A percentile compares a stretch with the other conserved stretches of the same genome.
Evolutionary conservation across 768 basidiomycete genomes (phyloP).

Genomic region (Tricholoma hemisulphureum): DNA sequence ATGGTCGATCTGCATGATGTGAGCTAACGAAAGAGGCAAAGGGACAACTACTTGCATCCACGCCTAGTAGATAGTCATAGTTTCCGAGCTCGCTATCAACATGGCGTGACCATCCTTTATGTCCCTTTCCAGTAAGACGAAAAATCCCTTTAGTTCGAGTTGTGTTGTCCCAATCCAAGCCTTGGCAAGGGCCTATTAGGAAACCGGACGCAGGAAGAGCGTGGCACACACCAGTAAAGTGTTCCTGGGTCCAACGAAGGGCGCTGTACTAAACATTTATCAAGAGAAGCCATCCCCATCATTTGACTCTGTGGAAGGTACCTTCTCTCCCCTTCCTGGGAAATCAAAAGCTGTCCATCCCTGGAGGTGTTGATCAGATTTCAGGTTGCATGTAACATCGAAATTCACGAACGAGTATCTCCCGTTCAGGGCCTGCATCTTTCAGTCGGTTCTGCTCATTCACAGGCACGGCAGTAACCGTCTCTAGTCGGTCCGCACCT

Average conservation of each 20-base stretch:
- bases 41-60: conserved; percentile 48
- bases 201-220: neutral
- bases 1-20: conserved; percentile 65
- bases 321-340: conserved; percentile 71
- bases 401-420: conserved; percentile 58
- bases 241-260: conserved; percentile 71
- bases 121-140: conserved; percentile 62
- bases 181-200: conserved; percentile 31
- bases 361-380: conserved; percentile 33
- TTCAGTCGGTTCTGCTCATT: conserved; percentile 66
- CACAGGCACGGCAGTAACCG: conserved; percentile 67
- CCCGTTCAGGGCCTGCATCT: conserved; percentile 52
- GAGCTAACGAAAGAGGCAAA: neutral
- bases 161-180: conserved; percentile 81
- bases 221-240: conserved; percentile 64
- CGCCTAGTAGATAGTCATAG: conserved; percentile 80
- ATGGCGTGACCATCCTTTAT: conserved; percentile 76
- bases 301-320: conserved; percentile 24
- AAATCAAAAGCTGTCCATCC: conserved; percentile 89
- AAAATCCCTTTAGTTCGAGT: conserved; percentile 64
- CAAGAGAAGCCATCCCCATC: neutral
- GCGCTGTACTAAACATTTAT: conserved; percentile 56
- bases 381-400: neutral
- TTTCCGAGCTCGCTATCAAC: conserved; percentile 88
- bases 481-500: conserved; percentile 77